Evolutionary conservation across 148 eudicot species (phyloP), one percentile per base, ranked within the genome.

Genomic region (Arbutus unedo): DNA sequence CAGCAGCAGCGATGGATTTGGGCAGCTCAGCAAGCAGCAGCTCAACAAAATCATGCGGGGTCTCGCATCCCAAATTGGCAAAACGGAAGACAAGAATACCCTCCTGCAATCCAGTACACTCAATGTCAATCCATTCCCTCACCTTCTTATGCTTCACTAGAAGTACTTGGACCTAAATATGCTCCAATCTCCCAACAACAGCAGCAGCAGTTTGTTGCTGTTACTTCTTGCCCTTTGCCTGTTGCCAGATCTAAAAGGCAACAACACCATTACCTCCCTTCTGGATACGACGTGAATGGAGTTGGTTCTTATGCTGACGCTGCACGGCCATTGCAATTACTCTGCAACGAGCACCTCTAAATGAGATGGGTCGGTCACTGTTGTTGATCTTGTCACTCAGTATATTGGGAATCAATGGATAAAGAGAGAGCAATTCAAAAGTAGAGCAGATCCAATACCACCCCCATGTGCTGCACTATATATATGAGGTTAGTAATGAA

Each of bases 11-110:
- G 66, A 78, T 81, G 85, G 76, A 85, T 85, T 56, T 90, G 91
- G 89, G 74, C 89, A 44, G 81, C 88, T 50, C 89, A 89, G 84
- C 81, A 86, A 49, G 84, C 87, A 21, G 51, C 87, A 8, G 71
- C 71, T 66, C 91, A 84, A 54, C 90, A 85, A 80, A 87, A 87
- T 82, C 79, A 82, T 0, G 84, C 82, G 25, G 78, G 83, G 45
- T 83, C 90, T 21, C 87, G 85, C 31, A 82, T 88, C 41, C 82
- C 86, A 25, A 85, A 84, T 80, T 89, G 90, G 92, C 91, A 84
- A 84, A 88, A 81, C 55, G 84, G 84, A n/a, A 84, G 80, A 71
- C 91, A 67, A 59, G 91, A 88, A 66, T 66, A 66, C 64, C 53
- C 75, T 14, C 45, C 54, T 13, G 64, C 84, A 41, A n/a, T 82